phyloP scores from a whole-genome alignment of 2,329 filamentous ascomycete genomes.

The Cyanodermella asteris region DNA sequence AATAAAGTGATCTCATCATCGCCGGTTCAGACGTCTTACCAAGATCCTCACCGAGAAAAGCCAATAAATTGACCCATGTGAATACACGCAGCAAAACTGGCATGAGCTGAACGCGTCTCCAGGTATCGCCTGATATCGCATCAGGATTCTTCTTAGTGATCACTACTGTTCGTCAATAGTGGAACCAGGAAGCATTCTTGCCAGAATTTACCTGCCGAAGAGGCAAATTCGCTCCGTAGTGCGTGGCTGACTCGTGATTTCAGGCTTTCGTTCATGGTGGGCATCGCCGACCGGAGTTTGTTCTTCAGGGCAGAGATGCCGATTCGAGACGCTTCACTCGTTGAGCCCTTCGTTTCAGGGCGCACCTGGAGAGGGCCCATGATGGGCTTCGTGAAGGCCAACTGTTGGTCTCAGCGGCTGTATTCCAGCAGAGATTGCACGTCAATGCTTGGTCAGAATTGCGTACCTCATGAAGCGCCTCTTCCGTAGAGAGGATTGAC shows the following conservation, averaged over 20 bases:
- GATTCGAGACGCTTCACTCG: conserved; percentile 4
- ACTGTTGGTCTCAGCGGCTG: conserved; percentile 2
- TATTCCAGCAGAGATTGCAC: not conserved
- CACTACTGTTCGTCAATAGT: conserved; percentile 1
- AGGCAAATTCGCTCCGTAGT: too few species aligned
- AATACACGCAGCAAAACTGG: conserved; percentile 5
- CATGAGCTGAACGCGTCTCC: conserved; percentile 4
- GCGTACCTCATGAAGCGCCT: conserved; percentile 6
- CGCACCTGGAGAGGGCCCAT: conserved; percentile 4
- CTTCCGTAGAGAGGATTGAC: conserved; percentile 4
- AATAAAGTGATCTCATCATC: not conserved
- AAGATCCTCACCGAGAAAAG: conserved; percentile 4
- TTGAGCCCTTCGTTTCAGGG: conserved; percentile 3
- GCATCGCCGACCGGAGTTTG: conserved; percentile 5
- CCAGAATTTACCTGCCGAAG: too few species aligned
- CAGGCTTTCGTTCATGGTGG: conserved; percentile 4
- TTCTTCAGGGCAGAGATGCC: conserved; percentile 5
- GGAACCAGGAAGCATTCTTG: too few species aligned
- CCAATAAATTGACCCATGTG: conserved; percentile 5
- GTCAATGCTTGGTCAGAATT: not conserved
- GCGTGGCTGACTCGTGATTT: conserved; percentile 3
- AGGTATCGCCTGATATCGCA: not conserved
- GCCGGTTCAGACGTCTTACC: conserved; percentile 1
- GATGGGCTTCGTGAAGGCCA: conserved; percentile 5
- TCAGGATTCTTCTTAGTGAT: not conserved